These are phyloP conservation scores for Nakazawaea wyomingensis DNA, from an alignment of 805 yeast species.

Conservation along the genomic window DNA sequence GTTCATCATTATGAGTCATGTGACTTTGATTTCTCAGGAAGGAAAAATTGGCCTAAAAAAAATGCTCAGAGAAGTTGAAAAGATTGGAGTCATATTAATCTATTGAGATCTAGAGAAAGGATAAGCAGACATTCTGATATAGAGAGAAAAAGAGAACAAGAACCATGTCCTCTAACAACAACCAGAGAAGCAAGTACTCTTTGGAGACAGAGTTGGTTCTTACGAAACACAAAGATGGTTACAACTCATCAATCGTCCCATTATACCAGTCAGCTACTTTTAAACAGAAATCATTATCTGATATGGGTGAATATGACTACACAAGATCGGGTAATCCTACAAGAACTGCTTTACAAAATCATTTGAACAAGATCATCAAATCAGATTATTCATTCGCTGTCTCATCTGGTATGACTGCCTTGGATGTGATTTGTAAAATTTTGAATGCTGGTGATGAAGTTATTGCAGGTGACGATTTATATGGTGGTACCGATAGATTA, in stretches of 20 bases:
- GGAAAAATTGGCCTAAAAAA: too few species aligned
- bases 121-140: too few species aligned
- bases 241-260: slow-evolving; percentile 81
- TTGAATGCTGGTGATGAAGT: slow-evolving; percentile 84
- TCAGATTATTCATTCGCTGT: slow-evolving; percentile 79
- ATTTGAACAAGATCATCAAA: slow-evolving; percentile 71
- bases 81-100: too few species aligned
- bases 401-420: slow-evolving; percentile 88
- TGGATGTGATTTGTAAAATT: slow-evolving; percentile 76
- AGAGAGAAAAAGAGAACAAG: too few species aligned
- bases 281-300: slow-evolving; percentile 66
- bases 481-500: slow-evolving; percentile 90
- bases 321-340: slow-evolving; percentile 96
- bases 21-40: too few species aligned
- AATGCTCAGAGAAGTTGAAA: too few species aligned
- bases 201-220: slow-evolving; percentile 69
- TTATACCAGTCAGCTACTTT: slow-evolving; percentile 93
- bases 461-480: slow-evolving; percentile 90
- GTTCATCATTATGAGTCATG: too few species aligned
- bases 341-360: slow-evolving; percentile 71
- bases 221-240: slow-evolving; percentile 58
- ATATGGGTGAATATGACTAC: slow-evolving; percentile 80
- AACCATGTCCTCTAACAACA: neutral
- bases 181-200: slow-evolving; percentile 33
- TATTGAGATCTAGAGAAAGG: too few species aligned